Evolutionary conservation across 768 basidiomycete species (phyloP), one percentile per base, ranked within the genome.

Genomic region (Pisolithus microcarpus): DNA sequence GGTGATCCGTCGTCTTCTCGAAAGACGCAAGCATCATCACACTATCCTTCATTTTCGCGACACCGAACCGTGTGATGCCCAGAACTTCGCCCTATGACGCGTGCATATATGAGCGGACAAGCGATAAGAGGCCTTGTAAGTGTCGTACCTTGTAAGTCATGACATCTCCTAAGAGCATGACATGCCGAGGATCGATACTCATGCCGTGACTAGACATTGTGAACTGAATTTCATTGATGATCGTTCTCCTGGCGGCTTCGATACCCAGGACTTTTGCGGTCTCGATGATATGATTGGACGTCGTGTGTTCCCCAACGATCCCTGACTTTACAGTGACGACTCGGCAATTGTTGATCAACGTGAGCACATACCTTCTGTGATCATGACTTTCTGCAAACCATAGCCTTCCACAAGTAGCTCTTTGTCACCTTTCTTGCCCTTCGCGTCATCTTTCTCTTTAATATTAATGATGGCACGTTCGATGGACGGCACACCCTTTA

Each of bases 1-100:
- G 72, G 68, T 99, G 96, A 72, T 99, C 96, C 13, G 96, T 99
- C 15, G 96, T 98, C 74, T 98, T 98, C 71, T 99, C 96, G 68
- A 99, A 99, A 23, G 92, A 96, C 9, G 96, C 96, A 60, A 98
- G 75, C 96, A 98, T 99, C 61, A 99, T 80, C 1, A 97, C 94
- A 61, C 91, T 92, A 69, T 99, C 96, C 69, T 98, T 98, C 92
- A 98, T 98, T 73, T 97, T 97, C 7, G 94, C 91, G 23, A 99
- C 95, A 63, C 96, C 96, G 69, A 98, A 98, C 28, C 96, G 88
- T 7, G 96, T 99, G 67, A 99, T 98, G 42, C 96, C 96, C 47
- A 99, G 73, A 1, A 98, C 93, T 65, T 98, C 95, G 39, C 96
- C 96, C 90, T 94, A 64, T 1, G 38, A 1, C 3, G 13, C n/a